Evolutionary conservation across 176 grass and related monocot genomes (phyloP), one percentile per base, ranked within the genome.

Genomic region (Luzula sylvatica): DNA sequence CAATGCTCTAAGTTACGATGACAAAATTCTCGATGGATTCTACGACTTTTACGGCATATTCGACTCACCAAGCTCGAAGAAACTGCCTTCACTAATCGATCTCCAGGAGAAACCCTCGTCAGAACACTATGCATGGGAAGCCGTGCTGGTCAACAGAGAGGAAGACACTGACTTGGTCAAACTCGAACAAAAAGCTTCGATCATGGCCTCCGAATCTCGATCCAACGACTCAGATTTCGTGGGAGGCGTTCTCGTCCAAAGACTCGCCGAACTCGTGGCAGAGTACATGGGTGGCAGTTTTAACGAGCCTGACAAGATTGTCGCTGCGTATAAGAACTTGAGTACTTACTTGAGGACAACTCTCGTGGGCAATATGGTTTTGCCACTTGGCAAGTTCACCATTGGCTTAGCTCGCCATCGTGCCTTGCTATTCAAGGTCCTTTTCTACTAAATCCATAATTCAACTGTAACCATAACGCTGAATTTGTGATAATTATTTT

Each of bases 391-490:
- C 8, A 74, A 60, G 52, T 50, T 98, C 61, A 98, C 83, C 54
- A 63, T 80, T 80, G 86, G 93, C 67, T 64, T 98, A 47, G 86
- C 78, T 70, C 86, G 78, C 48, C 93, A 98, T 78, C 93, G 86
- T 22, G 86, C 93, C 15, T 80, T 98, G 35, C 64, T 98, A 42
- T 98, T 98, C 68, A 98, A 98, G 93, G 93, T 98, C n/a, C n/a
- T n/a, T n/a, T n/a, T n/a, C n/a, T n/a, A n/a, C n/a, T n/a, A n/a
- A n/a, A n/a, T n/a, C n/a, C n/a, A n/a, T n/a, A n/a, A 32, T 61
- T 61, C 22, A 27, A 26, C 14, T 61, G 6, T 27, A 26, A 16
- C n/a, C n/a, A n/a, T 43, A 44, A 26, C 5, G 16, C 47, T 19
- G 11, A 12, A 46, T 19, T 20, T 30, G 17, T 29, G 6, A 32